A percentile compares a stretch with the other conserved stretches of the same genome.
These are phyloP conservation scores for Cutaneotrichosporon dermatis DNA, from an alignment of 1,284 basidiomycete genomes.

Conservation along the genomic window DNA sequence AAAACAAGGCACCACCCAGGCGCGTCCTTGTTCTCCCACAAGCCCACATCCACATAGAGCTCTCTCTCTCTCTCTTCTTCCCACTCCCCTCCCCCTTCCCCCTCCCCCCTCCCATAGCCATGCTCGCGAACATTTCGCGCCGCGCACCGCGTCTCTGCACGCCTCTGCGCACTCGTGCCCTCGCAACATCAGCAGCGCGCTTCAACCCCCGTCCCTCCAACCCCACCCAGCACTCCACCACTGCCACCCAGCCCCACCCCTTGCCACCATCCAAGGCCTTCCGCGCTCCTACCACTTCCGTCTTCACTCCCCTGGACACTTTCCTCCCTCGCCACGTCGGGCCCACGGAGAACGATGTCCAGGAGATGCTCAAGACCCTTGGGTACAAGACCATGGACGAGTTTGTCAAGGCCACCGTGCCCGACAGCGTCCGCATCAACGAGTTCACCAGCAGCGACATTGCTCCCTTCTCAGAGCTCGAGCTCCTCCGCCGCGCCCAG, in stretches of 20 bases:
- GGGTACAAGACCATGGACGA: conserved; percentile 82
- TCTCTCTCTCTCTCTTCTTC: not conserved
- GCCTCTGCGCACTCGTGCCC: conserved; percentile 16
- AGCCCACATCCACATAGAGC: too few species aligned
- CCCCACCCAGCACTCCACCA: conserved; percentile 32
- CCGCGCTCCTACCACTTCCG: conserved; percentile 35
- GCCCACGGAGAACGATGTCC: conserved; percentile 69
- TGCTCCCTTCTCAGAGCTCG: conserved; percentile 74
- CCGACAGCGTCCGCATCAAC: conserved; percentile 68
- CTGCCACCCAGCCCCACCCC: conserved; percentile 45
- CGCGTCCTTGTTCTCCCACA: not conserved
- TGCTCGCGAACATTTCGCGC: conserved; percentile 18
- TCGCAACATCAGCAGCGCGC: conserved; percentile 20
- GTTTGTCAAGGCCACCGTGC: conserved; percentile 76
- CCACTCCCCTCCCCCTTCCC: conserved; percentile 1
- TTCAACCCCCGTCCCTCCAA: conserved; percentile 22
- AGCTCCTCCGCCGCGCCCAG: conserved; percentile 72
- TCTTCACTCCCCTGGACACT: conserved; percentile 76
- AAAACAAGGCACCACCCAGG: not conserved
- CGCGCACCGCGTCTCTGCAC: conserved; percentile 14
- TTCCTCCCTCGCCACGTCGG: conserved; percentile 86
- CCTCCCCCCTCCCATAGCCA: conserved; percentile 2
- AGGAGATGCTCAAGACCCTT: conserved; percentile 70
- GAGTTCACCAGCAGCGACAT: conserved; percentile 56
- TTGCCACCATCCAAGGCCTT: conserved; percentile 33